phyloP scores from a whole-genome alignment of 768 basidiomycete genomes.

The Kwoniella dejecticola region DNA sequence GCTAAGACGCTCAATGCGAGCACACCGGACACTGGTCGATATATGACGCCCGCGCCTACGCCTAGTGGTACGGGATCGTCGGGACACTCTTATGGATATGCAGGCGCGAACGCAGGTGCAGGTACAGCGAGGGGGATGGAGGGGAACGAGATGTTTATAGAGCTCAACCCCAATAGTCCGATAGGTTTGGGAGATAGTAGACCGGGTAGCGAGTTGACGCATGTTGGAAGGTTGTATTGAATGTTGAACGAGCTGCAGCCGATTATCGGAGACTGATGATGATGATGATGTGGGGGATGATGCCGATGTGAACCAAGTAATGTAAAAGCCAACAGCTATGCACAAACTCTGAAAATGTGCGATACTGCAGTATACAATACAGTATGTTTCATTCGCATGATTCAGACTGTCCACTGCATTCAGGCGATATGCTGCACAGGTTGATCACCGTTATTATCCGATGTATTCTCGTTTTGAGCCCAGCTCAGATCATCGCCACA shows the following conservation, averaged over 20 bases:
- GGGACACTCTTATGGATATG: background rate
- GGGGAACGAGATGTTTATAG: constrained; percentile 32
- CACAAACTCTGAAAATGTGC: too few species aligned
- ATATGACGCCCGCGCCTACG: background rate
- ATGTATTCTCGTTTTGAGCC: too few species aligned
- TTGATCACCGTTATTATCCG: too few species aligned
- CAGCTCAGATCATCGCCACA: too few species aligned
- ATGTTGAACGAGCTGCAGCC: background rate
- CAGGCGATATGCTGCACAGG: too few species aligned
- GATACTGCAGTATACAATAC: too few species aligned
- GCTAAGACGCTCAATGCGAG: background rate
- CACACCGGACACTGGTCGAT: background rate
- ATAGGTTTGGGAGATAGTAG: constrained; percentile 28
- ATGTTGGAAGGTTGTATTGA: background rate
- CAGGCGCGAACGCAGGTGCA: background rate
- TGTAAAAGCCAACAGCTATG: too few species aligned
- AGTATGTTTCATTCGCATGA: too few species aligned
- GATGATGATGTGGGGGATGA: too few species aligned
- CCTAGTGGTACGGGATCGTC: constrained; percentile 2
- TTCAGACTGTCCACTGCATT: too few species aligned
- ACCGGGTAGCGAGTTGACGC: constrained; percentile 25
- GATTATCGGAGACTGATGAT: too few species aligned
- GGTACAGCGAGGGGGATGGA: background rate
- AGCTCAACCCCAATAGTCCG: constrained; percentile 43
- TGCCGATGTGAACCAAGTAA: too few species aligned